Evolutionary conservation across 1,139 yeast genomes (phyloP).

Genomic region (Geotrichum cucujoidarum): DNA sequence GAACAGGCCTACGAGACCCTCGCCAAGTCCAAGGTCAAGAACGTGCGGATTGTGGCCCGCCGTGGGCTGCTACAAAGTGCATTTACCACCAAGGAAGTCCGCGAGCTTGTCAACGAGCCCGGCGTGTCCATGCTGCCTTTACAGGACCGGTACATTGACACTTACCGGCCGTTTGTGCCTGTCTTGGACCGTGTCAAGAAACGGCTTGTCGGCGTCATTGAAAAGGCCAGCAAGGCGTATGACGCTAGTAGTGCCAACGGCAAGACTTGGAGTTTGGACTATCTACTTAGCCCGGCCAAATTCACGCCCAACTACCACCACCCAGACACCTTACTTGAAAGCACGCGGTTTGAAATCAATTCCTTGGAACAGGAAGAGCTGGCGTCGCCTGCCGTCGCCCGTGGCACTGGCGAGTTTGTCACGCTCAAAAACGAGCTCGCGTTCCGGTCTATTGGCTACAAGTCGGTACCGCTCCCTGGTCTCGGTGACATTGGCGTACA

Average conservation of each 20-base stretch:
- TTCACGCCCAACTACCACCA: slow-evolving; percentile 42
- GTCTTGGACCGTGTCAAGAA: slow-evolving; percentile 60
- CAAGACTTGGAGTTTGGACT: slow-evolving; percentile 66
- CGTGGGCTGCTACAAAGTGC: slow-evolving; percentile 74
- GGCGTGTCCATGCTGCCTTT: slow-evolving; percentile 57
- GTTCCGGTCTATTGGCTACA: slow-evolving; percentile 80
- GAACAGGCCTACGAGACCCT: slow-evolving; percentile 54
- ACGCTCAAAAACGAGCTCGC: slow-evolving; percentile 58
- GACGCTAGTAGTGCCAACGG: slow-evolving; percentile 32
- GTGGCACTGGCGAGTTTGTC: slow-evolving; percentile 41
- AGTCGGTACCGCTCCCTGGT: slow-evolving; percentile 59
- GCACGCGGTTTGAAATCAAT: slow-evolving; percentile 50
- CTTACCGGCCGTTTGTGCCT: slow-evolving; percentile 38
- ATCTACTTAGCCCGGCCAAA: slow-evolving; percentile 60
- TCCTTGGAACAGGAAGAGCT: slow-evolving; percentile 37
- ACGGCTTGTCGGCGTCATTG: slow-evolving; percentile 60
- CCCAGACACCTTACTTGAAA: slow-evolving; percentile 38
- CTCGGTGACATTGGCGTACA: slow-evolving; percentile 45
- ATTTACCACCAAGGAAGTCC: slow-evolving; percentile 84
- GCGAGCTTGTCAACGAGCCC: slow-evolving; percentile 70
- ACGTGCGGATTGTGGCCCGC: slow-evolving; percentile 74
- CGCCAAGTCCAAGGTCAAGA: slow-evolving; percentile 48
- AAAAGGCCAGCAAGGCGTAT: slow-evolving; percentile 40
- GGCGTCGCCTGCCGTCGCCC: slow-evolving; percentile 36
- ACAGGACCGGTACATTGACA: slow-evolving; percentile 42